phyloP scores from a whole-genome alignment of 1,284 basidiomycete genomes.

The Chiua sp. region DNA sequence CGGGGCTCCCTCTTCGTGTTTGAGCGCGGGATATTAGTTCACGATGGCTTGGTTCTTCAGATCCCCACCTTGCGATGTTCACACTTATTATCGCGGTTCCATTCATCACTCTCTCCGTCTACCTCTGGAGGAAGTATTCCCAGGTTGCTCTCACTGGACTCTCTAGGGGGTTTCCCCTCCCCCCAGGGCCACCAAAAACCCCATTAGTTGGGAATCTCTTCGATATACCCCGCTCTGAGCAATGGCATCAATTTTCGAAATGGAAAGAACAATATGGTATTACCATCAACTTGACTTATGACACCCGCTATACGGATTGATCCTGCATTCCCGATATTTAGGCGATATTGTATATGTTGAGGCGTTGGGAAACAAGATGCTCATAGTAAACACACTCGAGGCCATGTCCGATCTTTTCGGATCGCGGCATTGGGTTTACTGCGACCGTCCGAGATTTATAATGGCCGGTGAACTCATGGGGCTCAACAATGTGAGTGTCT shows the following conservation, averaged over 20 bases:
- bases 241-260: constrained; percentile 16
- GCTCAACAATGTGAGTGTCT: constrained; percentile 29
- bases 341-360: constrained; percentile 36
- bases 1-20: no score
- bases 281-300: neutral
- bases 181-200: constrained; percentile 13
- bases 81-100: no score
- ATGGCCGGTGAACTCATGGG: constrained; percentile 43
- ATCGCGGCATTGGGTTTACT: constrained; percentile 38
- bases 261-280: constrained; percentile 20
- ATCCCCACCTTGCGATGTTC: no score
- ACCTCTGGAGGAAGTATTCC: no score
- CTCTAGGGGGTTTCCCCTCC: constrained; percentile 16
- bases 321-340: constrained; percentile 5
- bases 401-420: constrained; percentile 40
- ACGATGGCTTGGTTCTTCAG: no score
- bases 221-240: constrained; percentile 10
- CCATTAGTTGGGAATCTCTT: constrained; percentile 12
- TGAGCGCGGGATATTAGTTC: no score
- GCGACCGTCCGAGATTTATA: constrained; percentile 41
- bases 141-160: neutral
- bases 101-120: no score
- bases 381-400: constrained; percentile 41
- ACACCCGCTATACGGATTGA: neutral
- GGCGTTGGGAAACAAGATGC: constrained; percentile 31